A percentile compares a stretch with the other conserved stretches of the same genome.
Conservation (phyloP, 257 asterid species). For the Gentiana dahurica region DNA sequence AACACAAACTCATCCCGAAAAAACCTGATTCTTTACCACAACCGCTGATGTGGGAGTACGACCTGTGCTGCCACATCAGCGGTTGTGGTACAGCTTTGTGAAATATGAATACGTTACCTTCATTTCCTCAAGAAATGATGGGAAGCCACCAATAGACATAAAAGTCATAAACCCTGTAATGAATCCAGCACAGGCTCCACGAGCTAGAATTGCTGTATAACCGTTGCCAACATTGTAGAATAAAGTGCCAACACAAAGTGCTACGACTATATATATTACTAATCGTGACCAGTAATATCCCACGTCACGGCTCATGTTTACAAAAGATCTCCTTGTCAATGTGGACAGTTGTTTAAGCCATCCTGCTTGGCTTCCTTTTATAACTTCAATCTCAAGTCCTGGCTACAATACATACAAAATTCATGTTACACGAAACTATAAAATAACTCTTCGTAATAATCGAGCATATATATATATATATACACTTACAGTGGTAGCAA, state of each 20-base stretch:
- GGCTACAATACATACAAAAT: slow-evolving; percentile 33
- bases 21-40: too few relatives aligned
- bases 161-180: slow-evolving; percentile 88
- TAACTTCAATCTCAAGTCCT: slow-evolving; percentile 41
- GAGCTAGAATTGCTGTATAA: slow-evolving; percentile 72
- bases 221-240: slow-evolving; percentile 85
- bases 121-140: slow-evolving; percentile 91
- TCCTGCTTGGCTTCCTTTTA: slow-evolving; percentile 81
- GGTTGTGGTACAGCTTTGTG: too few relatives aligned
- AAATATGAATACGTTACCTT: slow-evolving; percentile 28
- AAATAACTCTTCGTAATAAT: too few relatives aligned
- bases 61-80: too few relatives aligned
- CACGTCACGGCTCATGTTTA: slow-evolving; percentile 68
- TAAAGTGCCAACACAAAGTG: slow-evolving; percentile 74
- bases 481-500: slow-evolving; percentile 41
- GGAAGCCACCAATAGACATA: slow-evolving; percentile 97
- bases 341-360: slow-evolving; percentile 79
- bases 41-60: too few relatives aligned
- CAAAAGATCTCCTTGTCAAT: slow-evolving; percentile 60
- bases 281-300: slow-evolving; percentile 91
- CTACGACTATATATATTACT: slow-evolving; percentile 56
- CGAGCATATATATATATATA: not conserved
- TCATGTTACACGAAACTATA: not conserved
- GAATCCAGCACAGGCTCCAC: slow-evolving; percentile 95
- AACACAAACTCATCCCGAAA: not conserved